Base-by-base conservation (phyloP, 495 filamentous ascomycete genomes). In the Haplographium delicatum region DNA sequence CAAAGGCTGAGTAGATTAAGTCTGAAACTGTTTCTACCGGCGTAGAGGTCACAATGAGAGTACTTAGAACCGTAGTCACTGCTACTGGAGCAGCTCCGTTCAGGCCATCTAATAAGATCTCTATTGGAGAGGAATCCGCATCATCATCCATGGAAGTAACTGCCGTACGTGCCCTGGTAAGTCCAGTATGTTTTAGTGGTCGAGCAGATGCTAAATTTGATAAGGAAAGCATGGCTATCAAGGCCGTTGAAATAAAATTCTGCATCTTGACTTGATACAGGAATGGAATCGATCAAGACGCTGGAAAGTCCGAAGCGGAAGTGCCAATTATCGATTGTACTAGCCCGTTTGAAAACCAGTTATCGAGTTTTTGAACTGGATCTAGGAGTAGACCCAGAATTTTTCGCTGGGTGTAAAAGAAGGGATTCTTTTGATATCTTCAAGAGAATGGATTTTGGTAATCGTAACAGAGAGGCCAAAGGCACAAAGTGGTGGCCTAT, bases 221-320 rank as follows among this genome's bases (percentile, higher is more conserved):
- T 16, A 54, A 30, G 18, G 41, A 13, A 11, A 50, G 47, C 4
- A 51, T 31, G 20, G 51, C 51, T 34, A 24, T 44, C 41, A 54
- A 35, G 44, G 41, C 50, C 7, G 25, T 31, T 30, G 43, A 11
- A 10, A 46, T 39, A 9, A 43, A 51, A 10, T 23, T 46, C 40
- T 43, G 39, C 50, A 50, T 53, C 42, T 24, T 44, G 39, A 40
- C 22, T 31, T 11, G 15, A 8, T 15, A 8, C 30, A 33, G 31
- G 35, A 5, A 18, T 19, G 35, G 11, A 39, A 43, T 16, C 13
- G 35, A 8, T 20, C 2, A 39, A 13, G 5, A 2, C 5, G 18
- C 2, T 10, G 25, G 19, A 20, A 20, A 10, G 23, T 4, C 5
- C 11, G 33, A 35, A 35, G 33, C n/a, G 33, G 18, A 35, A 35